phyloP scores from a whole-genome alignment of 2,329 filamentous ascomycete genomes.

The Arthrobotrys sinensis region DNA sequence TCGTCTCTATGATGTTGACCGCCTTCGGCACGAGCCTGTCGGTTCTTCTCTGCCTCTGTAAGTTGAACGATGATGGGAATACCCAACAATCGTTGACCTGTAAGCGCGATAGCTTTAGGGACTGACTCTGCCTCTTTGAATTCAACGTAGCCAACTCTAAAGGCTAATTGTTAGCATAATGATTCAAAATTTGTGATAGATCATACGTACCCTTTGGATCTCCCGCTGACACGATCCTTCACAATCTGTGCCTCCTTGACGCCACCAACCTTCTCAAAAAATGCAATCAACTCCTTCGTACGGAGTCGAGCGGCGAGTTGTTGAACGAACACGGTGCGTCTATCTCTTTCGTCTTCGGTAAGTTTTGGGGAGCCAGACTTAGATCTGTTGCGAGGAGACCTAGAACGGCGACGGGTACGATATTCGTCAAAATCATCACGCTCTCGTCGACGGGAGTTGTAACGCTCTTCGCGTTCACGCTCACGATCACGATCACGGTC shows the following conservation, averaged over 20 bases:
- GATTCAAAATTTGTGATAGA: neutral
- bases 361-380: conserved; percentile 77
- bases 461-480: conserved; percentile 77
- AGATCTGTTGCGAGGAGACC: conserved; percentile 66
- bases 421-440: conserved; percentile 69
- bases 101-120: conserved; percentile 93
- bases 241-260: conserved; percentile 99
- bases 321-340: conserved; percentile 97
- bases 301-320: conserved; percentile 94
- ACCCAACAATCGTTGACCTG: conserved; percentile 97
- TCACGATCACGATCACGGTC: conserved; percentile 78
- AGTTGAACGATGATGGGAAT: conserved; percentile 98
- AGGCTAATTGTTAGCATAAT: conserved; percentile 45
- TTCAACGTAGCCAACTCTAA: conserved; percentile 97
- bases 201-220: conserved; percentile 90
- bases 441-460: conserved; percentile 85
- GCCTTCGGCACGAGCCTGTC: conserved; percentile 79
- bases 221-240: conserved; percentile 94
- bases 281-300: conserved; percentile 91
- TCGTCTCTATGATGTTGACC: conserved; percentile 53
- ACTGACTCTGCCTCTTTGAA: conserved; percentile 98
- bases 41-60: conserved; percentile 99
- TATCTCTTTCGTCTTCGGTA: conserved; percentile 95
- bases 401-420: conserved; percentile 70
- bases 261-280: conserved; percentile 94